Evolutionary conservation across 345 rosid genomes (phyloP).

Genomic region (Schrenkiella parvula): DNA sequence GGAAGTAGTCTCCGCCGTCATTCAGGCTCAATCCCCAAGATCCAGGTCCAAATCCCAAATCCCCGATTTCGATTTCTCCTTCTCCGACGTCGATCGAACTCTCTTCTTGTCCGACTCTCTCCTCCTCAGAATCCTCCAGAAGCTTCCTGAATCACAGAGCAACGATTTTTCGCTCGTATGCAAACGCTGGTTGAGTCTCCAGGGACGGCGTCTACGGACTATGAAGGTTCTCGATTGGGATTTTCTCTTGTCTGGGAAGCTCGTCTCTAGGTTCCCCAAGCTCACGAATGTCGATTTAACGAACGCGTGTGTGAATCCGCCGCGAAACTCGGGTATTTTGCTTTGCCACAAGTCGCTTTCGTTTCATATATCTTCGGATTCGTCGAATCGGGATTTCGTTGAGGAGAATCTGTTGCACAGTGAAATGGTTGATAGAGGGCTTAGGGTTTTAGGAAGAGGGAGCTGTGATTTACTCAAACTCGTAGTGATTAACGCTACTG

Average conservation of each 20-base stretch:
- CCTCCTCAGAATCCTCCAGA: conserved; percentile 62
- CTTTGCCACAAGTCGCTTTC: conserved; percentile 41
- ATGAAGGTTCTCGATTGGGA: conserved; percentile 63
- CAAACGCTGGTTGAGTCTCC: conserved; percentile 81
- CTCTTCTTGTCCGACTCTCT: conserved; percentile 66
- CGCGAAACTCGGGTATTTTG: conserved; percentile 48
- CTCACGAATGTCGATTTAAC: conserved; percentile 51
- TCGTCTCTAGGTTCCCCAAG: conserved; percentile 63
- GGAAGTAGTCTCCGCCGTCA: conserved; percentile 46
- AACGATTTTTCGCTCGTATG: conserved; percentile 56
- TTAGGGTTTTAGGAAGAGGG: conserved; percentile 50
- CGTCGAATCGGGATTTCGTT: conserved; percentile 31
- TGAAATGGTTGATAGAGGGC: conserved; percentile 60
- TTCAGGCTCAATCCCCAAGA: conserved; percentile 46
- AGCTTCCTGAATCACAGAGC: conserved; percentile 50
- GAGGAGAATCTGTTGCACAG: conserved; percentile 51
- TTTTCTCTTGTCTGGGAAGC: conserved; percentile 64
- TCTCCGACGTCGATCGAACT: conserved; percentile 50
- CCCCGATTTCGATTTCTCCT: conserved; percentile 30
- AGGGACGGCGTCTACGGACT: conserved; percentile 59
- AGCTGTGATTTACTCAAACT: conserved; percentile 69
- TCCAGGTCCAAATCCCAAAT: conserved; percentile 36
- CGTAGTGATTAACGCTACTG: conserved; percentile 65
- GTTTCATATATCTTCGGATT: conserved; percentile 37
- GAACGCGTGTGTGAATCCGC: conserved; percentile 45